Percentiles rank a stretch among this genome's conserved stretches.
Evolutionary conservation across 495 filamentous ascomycete genomes (phyloP).

Genomic region (Xylaria sp.): DNA sequence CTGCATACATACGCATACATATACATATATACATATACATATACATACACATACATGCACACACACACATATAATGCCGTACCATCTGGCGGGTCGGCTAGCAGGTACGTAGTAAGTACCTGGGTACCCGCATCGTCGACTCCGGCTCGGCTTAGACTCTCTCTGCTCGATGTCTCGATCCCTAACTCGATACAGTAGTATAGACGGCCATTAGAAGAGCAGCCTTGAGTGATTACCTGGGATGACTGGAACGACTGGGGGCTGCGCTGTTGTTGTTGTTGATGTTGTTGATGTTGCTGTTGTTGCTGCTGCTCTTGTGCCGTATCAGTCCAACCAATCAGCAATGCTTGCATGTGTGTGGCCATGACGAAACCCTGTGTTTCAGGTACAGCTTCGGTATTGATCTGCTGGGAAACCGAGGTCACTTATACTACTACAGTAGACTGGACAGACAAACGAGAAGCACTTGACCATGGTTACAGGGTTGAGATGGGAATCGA

Average conservation of each 20-base stretch:
- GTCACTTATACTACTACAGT: background rate
- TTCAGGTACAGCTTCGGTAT: slow-evolving; percentile 8
- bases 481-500: background rate
- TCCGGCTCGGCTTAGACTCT: slow-evolving; percentile 4
- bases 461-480: background rate
- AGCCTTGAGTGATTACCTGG: background rate
- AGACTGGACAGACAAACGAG: background rate
- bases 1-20: slow-evolving; percentile 19
- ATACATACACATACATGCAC: slow-evolving; percentile 10
- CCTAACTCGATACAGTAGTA: background rate
- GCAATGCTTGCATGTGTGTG: background rate
- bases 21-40: background rate
- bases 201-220: slow-evolving; percentile 1
- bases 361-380: slow-evolving; percentile 15
- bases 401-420: background rate
- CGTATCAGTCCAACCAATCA: background rate
- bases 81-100: background rate
- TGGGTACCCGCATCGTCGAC: slow-evolving; percentile 5
- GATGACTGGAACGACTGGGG: too few relatives aligned
- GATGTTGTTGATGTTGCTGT: background rate
- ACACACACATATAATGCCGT: slow-evolving; percentile 1
- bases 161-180: background rate
- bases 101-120: background rate
- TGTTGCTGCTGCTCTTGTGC: background rate
- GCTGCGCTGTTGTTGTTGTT: background rate